Conservation (phyloP, 345 rosid species). For the Acer negundo region DNA sequence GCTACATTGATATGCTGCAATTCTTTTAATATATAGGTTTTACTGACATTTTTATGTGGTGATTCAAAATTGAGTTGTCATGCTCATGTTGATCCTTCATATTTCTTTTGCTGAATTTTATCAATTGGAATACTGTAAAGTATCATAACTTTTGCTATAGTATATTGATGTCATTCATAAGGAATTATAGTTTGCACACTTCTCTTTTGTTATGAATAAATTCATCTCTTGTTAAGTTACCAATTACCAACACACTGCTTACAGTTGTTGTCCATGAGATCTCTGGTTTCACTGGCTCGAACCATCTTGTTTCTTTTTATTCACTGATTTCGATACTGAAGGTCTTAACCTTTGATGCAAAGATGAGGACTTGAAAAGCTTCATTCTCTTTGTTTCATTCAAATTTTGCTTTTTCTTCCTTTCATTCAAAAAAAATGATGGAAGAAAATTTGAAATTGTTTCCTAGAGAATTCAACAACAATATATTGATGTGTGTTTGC, state of each 20-base stretch:
- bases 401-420: neutral
- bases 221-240: neutral
- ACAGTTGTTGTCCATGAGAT: neutral
- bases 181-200: no score
- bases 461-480: no score
- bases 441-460: conserved; percentile 3
- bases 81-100: neutral
- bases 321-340: neutral
- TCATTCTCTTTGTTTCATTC: neutral
- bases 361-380: neutral
- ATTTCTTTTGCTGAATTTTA: neutral
- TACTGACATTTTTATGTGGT: neutral
- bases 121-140: neutral
- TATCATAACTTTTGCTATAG: no score
- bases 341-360: neutral
- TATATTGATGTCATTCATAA: no score
- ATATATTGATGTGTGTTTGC: neutral
- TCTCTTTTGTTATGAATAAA: no score
- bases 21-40: neutral
- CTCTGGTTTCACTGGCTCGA: neutral
- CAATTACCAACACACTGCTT: neutral
- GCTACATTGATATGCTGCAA: neutral
- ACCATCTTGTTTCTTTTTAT: neutral
- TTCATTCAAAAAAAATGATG: neutral
- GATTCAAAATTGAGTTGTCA: neutral